These are phyloP conservation scores for Melastoma malabathricum DNA, from an alignment of 345 rosid species.

Conservation along the genomic window DNA sequence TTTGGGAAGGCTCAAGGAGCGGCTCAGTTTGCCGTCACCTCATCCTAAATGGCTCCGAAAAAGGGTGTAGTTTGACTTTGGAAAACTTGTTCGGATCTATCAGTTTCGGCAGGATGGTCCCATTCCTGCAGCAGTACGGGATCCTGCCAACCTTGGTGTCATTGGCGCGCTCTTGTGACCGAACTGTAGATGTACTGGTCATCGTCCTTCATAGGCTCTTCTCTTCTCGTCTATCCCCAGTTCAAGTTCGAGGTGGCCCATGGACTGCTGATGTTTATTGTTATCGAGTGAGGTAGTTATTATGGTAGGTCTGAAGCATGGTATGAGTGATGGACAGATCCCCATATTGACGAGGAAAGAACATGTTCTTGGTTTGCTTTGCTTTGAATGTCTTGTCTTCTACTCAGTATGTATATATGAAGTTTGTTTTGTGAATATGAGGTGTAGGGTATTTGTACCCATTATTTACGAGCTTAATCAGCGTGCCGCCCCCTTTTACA, in stretches of 20 bases:
- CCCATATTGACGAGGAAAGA: constrained; percentile 34
- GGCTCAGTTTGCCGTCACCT: no score
- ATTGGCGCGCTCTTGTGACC: constrained; percentile 31
- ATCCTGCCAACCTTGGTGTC: constrained; percentile 49
- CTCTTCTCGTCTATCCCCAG: constrained; percentile 89
- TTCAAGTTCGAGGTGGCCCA: constrained; percentile 79
- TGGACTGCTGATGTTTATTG: constrained; percentile 57
- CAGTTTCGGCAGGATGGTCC: constrained; percentile 43
- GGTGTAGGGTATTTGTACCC: constrained; percentile 58
- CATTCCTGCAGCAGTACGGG: constrained; percentile 73
- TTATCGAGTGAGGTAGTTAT: constrained; percentile 77
- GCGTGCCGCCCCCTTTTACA: constrained; percentile 28
- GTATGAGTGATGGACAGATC: constrained; percentile 60
- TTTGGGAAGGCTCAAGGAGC: no score
- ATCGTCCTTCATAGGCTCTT: constrained; percentile 60
- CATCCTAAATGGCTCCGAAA: no score
- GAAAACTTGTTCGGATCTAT: constrained; percentile 49
- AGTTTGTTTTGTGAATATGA: constrained; percentile 21
- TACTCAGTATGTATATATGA: constrained; percentile 57
- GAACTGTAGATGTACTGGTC: constrained; percentile 52
- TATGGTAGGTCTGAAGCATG: constrained; percentile 44
- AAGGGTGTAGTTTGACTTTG: no score
- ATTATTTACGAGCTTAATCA: constrained; percentile 46
- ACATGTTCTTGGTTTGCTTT: constrained; percentile 30
- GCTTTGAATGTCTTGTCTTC: constrained; percentile 46